Evolutionary conservation across 768 basidiomycete species (phyloP).

Genomic region (Sarcodon aspratus): DNA sequence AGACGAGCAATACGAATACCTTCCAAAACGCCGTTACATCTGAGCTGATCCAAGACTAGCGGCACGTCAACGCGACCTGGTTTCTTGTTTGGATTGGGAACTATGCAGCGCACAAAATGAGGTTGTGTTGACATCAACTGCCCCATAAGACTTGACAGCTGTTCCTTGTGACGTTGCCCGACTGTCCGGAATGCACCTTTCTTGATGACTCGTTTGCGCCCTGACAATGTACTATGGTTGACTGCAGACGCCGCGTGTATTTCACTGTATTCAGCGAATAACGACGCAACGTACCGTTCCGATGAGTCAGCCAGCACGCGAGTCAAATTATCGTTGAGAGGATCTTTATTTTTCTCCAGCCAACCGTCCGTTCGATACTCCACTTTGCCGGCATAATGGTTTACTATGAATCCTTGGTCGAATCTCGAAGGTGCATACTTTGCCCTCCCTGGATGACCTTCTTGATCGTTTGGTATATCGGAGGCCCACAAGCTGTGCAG

Average conservation of each 20-base stretch:
- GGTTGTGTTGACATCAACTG: conserved; percentile 93
- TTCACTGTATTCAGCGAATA: conserved; percentile 79
- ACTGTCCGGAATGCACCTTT: conserved; percentile 97
- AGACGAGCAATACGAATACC: conserved; percentile 96
- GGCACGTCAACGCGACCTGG: conserved; percentile 89
- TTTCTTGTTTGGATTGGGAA: conserved; percentile 87
- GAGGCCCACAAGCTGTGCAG: conserved; percentile 68
- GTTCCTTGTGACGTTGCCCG: conserved; percentile 91
- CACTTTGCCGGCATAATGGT: conserved; percentile 94
- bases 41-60: conserved; percentile 88
- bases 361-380: conserved; percentile 94
- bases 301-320: conserved; percentile 76
- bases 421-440: conserved; percentile 87
- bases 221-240: conserved; percentile 24
- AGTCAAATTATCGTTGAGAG: conserved; percentile 91
- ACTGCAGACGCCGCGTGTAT: conserved; percentile 5
- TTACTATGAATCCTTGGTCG: conserved; percentile 88
- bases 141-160: conserved; percentile 80
- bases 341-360: conserved; percentile 99
- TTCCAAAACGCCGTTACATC: conserved; percentile 98
- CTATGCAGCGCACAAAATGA: conserved; percentile 97
- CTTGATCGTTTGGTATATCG: conserved; percentile 29
- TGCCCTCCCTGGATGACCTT: conserved; percentile 58
- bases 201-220: conserved; percentile 71
- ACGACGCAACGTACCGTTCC: conserved; percentile 67